Evolutionary conservation across 305 asterid species (phyloP).

Genomic region (Solanum hybrid): DNA sequence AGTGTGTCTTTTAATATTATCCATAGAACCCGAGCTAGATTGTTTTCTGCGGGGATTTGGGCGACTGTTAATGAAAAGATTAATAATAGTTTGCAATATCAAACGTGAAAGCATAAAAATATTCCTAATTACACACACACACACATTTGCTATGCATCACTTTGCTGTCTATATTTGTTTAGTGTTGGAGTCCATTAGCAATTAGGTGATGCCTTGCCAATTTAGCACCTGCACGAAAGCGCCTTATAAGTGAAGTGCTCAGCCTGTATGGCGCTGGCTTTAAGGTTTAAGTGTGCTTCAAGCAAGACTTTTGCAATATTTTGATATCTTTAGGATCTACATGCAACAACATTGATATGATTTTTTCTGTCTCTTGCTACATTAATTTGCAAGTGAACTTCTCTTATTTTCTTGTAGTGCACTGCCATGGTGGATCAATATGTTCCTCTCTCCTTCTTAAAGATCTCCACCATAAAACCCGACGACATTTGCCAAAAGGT

Average conservation of each 20-base stretch:
- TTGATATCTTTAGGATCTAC: neutral
- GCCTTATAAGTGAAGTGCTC: neutral
- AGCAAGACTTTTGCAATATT: neutral
- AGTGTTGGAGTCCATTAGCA: neutral
- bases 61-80: neutral
- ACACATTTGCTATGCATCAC: neutral
- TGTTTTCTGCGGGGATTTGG: neutral
- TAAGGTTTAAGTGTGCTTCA: neutral
- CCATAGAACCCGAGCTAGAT: neutral
- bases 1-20: neutral
- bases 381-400: neutral
- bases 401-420: conserved; percentile 40
- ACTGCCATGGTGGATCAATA: conserved; percentile 68
- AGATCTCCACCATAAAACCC: conserved; percentile 43
- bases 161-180: neutral
- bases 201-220: neutral
- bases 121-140: neutral
- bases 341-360: neutral
- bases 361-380: neutral
- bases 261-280: neutral
- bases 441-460: conserved; percentile 67
- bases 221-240: neutral
- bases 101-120: neutral
- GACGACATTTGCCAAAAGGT: conserved; percentile 52
- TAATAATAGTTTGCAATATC: neutral